Evolutionary conservation across 169 alveolate species (phyloP).

Genomic region (Plasmodium falciparum): DNA sequence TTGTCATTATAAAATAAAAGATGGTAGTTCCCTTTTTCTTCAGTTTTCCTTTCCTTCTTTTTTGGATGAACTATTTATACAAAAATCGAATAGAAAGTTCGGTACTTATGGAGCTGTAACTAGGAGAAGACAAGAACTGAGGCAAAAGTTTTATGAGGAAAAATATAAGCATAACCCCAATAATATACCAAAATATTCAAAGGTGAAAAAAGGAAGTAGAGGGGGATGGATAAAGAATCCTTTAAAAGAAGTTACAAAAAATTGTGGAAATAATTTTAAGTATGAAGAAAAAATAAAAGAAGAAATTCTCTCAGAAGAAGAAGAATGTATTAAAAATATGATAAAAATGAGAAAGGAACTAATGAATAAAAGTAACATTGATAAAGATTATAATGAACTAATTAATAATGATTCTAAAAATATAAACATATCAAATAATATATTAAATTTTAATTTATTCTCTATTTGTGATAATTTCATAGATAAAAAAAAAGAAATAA

Average conservation of each 20-base stretch:
- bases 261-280: constrained; percentile 55
- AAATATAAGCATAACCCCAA: constrained; percentile 71
- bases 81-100: constrained; percentile 10
- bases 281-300: constrained; percentile 70
- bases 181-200: constrained; percentile 56
- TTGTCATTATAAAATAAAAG: constrained; percentile 14
- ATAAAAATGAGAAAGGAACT: constrained; percentile 37
- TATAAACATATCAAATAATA: neutral
- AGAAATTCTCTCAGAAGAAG: constrained; percentile 50
- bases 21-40: neutral
- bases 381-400: neutral
- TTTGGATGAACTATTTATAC: neutral
- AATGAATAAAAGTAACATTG: neutral
- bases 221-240: constrained; percentile 77
- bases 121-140: constrained; percentile 50
- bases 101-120: constrained; percentile 77
- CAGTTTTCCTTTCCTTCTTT: neutral
- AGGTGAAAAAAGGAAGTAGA: constrained; percentile 64
- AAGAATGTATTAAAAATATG: constrained; percentile 43
- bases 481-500: constrained; percentile 68
- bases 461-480: constrained; percentile 66
- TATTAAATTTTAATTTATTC: constrained; percentile 13
- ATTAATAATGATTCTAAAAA: neutral
- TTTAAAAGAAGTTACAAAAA: constrained; percentile 65
- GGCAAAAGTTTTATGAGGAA: constrained; percentile 71